Conservation (phyloP, 2,329 filamentous ascomycete species). For the Lasiodiplodia hormozganensis region DNA sequence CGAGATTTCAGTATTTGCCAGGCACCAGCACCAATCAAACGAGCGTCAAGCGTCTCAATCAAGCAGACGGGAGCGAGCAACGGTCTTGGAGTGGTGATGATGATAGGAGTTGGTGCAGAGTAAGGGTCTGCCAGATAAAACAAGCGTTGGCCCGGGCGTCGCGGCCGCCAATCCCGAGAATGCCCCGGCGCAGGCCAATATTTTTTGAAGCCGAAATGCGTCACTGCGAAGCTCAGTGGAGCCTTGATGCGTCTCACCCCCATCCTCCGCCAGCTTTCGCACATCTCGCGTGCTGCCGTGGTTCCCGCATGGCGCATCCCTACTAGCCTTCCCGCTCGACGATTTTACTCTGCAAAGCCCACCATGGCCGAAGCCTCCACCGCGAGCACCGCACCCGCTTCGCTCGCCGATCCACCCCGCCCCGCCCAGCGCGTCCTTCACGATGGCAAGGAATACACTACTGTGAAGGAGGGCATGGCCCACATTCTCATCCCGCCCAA, state of each 20-base stretch:
- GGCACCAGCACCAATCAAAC: neutral
- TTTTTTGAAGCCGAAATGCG: constrained; percentile 1
- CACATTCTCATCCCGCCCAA: constrained; percentile 69
- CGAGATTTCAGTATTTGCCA: neutral
- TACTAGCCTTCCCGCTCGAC: neutral
- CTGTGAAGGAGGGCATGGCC: constrained; percentile 71
- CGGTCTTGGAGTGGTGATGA: neutral
- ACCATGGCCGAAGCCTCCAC: constrained; percentile 11
- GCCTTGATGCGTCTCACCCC: neutral
- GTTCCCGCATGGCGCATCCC: neutral
- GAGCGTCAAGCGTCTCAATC: neutral
- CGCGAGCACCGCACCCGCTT: constrained; percentile 15
- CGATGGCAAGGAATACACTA: constrained; percentile 62
- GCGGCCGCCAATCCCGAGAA: neutral
- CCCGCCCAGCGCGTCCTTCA: constrained; percentile 49
- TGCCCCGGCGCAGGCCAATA: constrained; percentile 9
- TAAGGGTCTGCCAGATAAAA: neutral
- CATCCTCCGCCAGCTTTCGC: neutral
- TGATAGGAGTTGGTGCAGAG: neutral
- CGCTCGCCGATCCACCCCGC: constrained; percentile 40
- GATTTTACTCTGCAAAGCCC: neutral
- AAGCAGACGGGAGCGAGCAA: neutral
- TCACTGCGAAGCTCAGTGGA: neutral
- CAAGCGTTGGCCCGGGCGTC: neutral
- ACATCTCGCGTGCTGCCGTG: neutral